Evolutionary conservation across 257 asterid species (phyloP), one percentile per base, ranked within the genome.

Genomic region (Thymus mandschuricus): DNA sequence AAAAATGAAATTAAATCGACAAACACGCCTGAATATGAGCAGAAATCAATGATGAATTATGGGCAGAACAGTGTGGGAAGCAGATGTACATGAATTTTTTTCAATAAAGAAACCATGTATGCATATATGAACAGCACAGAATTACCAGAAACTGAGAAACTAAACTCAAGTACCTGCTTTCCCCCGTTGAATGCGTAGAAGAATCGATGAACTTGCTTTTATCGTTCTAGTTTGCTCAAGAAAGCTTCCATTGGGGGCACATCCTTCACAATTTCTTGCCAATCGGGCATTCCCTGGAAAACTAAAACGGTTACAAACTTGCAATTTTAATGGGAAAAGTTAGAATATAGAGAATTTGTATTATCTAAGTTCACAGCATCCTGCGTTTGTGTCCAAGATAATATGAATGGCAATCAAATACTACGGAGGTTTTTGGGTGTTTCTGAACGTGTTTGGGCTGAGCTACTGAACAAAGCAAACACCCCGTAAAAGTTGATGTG

Each of bases 251-350:
- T 79, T 72, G 89, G 86, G 31, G 99, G 99, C 76, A 94, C 71
- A 67, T 94, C 99, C 86, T 89, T 88, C 68, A 76, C 86, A 31
- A 89, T 86, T 73, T 91, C 96, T 77, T 83, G 79, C 99, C 99
- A 94, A 61, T 91, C 99, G 3, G 99, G 99, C 96, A 94, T 89
- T 5, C 97, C 98, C 99, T 94, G 92, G 50, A 80, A 61, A n/a
- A 8, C 21, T 21, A 38, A 57, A 44, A 77, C 12, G 34, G 45
- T 60, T 45, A 50, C 51, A 21, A 21, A 21, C 21, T 21, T 21
- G 21, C 21, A 5, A 51, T 4, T 10, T 65, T 12, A 27, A 40
- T 10, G 11, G 34, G 55, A 52, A 35, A 33, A 28, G 44, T 10
- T 38, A 44, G 8, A 10, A 51, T 65, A 11, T 13, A 52, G 29